phyloP scores from a whole-genome alignment of 208 protist genomes.

The Trypanosoma avium region DNA sequence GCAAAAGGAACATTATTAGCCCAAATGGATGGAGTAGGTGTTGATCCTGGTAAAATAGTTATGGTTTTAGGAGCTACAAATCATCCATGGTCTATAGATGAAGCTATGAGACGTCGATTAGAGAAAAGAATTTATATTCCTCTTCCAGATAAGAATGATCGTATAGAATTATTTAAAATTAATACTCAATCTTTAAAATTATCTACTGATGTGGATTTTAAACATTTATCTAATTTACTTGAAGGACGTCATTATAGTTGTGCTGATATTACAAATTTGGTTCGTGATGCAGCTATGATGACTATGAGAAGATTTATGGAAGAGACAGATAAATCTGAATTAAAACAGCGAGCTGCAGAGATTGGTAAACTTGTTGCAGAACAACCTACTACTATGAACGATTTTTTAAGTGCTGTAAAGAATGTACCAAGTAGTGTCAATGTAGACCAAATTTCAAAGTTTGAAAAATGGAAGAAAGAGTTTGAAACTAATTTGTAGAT shows the following conservation, averaged over 20 bases:
- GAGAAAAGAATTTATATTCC: slow-evolving; percentile 94
- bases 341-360: slow-evolving; percentile 76
- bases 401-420: slow-evolving; percentile 77
- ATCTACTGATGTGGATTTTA: slow-evolving; percentile 77
- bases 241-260: slow-evolving; percentile 89
- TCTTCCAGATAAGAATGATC: slow-evolving; percentile 73
- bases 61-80: slow-evolving; percentile 95
- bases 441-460: slow-evolving; percentile 79
- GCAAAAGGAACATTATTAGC: slow-evolving; percentile 99
- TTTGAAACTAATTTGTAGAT: slow-evolving; percentile 55
- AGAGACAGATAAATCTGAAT: slow-evolving; percentile 64
- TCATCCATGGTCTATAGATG: slow-evolving; percentile 93
- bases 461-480: slow-evolving; percentile 89
- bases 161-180: slow-evolving; percentile 83
- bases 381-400: slow-evolving; percentile 81
- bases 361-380: slow-evolving; percentile 78
- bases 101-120: slow-evolving; percentile 89
- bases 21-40: slow-evolving; percentile 93
- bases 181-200: slow-evolving; percentile 76
- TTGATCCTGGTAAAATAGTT: slow-evolving; percentile 74
- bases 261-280: slow-evolving; percentile 90
- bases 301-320: slow-evolving; percentile 89
- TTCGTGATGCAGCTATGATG: slow-evolving; percentile 93
- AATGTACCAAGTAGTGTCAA: slow-evolving; percentile 90
- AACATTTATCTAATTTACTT: slow-evolving; percentile 64